Evolutionary conservation across 2,329 filamentous ascomycete genomes (phyloP).

Genomic region (Penicillium vulpinum): DNA sequence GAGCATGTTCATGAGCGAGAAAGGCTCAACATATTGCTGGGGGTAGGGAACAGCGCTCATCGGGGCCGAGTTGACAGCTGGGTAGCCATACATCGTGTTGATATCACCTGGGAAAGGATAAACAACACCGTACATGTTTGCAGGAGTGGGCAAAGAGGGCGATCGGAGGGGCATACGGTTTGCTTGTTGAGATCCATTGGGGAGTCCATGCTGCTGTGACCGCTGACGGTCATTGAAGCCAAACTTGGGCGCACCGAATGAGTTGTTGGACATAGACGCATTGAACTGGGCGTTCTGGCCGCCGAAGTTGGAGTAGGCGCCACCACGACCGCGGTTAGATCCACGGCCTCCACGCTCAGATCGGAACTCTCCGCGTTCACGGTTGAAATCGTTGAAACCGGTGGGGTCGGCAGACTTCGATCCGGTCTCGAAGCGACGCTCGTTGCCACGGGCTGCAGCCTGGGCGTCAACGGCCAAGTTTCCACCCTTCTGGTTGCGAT

Average conservation of each 20-base stretch:
- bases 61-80: constrained; percentile 51
- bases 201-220: constrained; percentile 38
- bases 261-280: constrained; percentile 43
- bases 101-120: constrained; percentile 47
- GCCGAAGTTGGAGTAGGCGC: constrained; percentile 35
- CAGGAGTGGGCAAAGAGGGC: constrained; percentile 61
- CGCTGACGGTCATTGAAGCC: constrained; percentile 46
- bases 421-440: constrained; percentile 42
- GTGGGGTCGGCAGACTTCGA: constrained; percentile 40
- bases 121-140: constrained; percentile 50
- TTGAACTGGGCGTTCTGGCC: constrained; percentile 43
- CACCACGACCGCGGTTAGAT: constrained; percentile 44
- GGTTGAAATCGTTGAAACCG: constrained; percentile 38
- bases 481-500: constrained; percentile 29
- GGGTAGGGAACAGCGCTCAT: constrained; percentile 61
- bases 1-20: constrained; percentile 58
- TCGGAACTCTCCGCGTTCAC: constrained; percentile 39
- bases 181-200: constrained; percentile 44
- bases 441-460: constrained; percentile 33
- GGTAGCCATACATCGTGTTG: constrained; percentile 59
- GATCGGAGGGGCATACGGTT: constrained; percentile 58
- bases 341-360: constrained; percentile 42
- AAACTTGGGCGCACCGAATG: constrained; percentile 41
- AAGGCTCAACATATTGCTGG: constrained; percentile 60
- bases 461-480: constrained; percentile 36